phyloP scores from a whole-genome alignment of 495 filamentous ascomycete genomes.

The Talaromyces thailandensis region DNA sequence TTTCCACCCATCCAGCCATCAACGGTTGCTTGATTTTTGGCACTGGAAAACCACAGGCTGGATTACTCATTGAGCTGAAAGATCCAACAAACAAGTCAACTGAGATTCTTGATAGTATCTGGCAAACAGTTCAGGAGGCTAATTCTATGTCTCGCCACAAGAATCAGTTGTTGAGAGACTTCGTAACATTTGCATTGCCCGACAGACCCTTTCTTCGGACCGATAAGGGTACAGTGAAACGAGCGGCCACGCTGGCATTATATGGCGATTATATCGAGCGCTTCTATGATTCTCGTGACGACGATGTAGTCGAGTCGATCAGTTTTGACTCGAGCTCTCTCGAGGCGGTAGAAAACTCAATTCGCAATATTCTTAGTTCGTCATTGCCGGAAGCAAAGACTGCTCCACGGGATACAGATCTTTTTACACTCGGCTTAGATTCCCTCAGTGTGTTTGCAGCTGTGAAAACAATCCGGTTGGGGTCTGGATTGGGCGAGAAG shows the following conservation, averaged over 20 bases:
- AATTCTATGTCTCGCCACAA: conserved; percentile 18
- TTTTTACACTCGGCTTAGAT: conserved; percentile 21
- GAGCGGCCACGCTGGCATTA: conserved; percentile 19
- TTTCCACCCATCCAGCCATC: conserved; percentile 10
- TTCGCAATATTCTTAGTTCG: neutral
- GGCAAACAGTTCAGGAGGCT: conserved; percentile 13
- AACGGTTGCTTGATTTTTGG: conserved; percentile 12
- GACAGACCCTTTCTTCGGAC: conserved; percentile 19
- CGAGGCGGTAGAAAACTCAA: neutral
- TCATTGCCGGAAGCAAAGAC: conserved; percentile 1
- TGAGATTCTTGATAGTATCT: conserved; percentile 19
- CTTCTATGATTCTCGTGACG: neutral
- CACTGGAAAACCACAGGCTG: conserved; percentile 17
- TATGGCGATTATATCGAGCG: conserved; percentile 26
- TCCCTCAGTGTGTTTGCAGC: conserved; percentile 18
- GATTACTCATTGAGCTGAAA: conserved; percentile 17
- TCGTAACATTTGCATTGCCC: conserved; percentile 6
- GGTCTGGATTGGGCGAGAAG: conserved; percentile 14
- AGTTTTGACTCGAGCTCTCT: too few species aligned
- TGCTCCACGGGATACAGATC: conserved; percentile 12
- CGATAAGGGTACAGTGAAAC: conserved; percentile 20
- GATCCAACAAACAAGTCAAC: conserved; percentile 9
- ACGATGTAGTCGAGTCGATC: too few species aligned
- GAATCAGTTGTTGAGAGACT: conserved; percentile 14
- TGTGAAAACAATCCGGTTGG: conserved; percentile 14